These are phyloP conservation scores for Hortiboletus flavorubellus DNA, from an alignment of 768 basidiomycete species.

Conservation along the genomic window DNA sequence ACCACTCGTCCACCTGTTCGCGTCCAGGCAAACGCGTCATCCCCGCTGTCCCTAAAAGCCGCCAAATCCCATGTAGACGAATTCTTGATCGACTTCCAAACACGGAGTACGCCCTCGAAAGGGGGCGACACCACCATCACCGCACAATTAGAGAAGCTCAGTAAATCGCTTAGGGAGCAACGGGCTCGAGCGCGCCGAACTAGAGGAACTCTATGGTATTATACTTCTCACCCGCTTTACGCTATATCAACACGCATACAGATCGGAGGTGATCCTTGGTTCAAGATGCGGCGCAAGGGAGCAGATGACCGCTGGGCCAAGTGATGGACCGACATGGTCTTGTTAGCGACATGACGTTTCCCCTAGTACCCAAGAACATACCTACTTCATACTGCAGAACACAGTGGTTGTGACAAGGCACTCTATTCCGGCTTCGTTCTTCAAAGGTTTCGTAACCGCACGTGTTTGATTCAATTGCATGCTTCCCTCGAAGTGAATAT, in stretches of 20 bases:
- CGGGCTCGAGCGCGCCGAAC: constrained; percentile 25
- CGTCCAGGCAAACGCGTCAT: constrained; percentile 37
- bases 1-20: constrained; percentile 47
- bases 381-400: neutral
- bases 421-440: neutral
- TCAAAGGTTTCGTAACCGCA: neutral
- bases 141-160: constrained; percentile 57
- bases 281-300: neutral
- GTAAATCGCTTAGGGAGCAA: constrained; percentile 50
- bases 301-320: neutral
- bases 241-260: constrained; percentile 3
- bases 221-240: neutral
- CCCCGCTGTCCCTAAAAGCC: constrained; percentile 37
- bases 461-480: neutral
- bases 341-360: neutral
- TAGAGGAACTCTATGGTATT: constrained; percentile 8
- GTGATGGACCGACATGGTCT: neutral
- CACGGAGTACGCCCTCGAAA: constrained; percentile 43
- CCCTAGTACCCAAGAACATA: neutral
- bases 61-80: constrained; percentile 40
- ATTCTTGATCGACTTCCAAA: constrained; percentile 50
- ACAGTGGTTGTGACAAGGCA: neutral
- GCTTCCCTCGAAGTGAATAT: neutral
- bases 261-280: neutral
- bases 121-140: constrained; percentile 54